Base-by-base conservation (phyloP, 306 rosid species). In the Sicyos edulis region DNA sequence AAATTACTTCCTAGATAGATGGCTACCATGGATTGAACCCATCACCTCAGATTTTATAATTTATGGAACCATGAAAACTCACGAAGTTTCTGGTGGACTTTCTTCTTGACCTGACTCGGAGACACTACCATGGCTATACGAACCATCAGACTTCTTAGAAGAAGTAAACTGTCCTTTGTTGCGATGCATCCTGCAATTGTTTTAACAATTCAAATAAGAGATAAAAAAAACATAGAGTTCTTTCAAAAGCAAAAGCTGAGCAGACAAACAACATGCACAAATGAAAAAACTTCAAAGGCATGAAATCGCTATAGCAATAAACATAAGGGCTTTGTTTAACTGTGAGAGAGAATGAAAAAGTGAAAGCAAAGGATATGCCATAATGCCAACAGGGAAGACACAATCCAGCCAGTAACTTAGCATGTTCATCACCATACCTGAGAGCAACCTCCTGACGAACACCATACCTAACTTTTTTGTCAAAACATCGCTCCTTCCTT, bases 371-470 rank as follows among this genome's bases (percentile, higher is more conserved):
- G 17, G 47, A 50, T 49, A 49, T 57, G 61, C n/a, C 20, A 70
- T 37, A 37, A 49, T 57, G 61, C n/a, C 20, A 70, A 71, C 15
- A 53, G 61, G 37, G 73, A 76, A 85, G 71, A 71, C 24, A 26
- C 16, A 40, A 80, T 60, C 40, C 45, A 69, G 45, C 7, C 44
- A 24, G 73, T 45, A 69, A 69, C 58, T 69, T 69, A 69, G 51
- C 58, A 69, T 50, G 58, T 69, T 69, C 15, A 24, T 49, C 73
- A 78, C 65, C 84, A 79, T 59, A 88, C 97, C 96, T 92, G 82
- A 92, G 96, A 10, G 97, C 97, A 78, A 92, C 97, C 83, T 92
- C 97, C 80, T 92, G 97, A 64, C 97, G 97, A n/a, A 92, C 97
- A 62, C 90, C 37, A 73, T 92, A 92, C 86, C 97, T 80, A 71